Evolutionary conservation across 352 stramenopile species (phyloP).

Genomic region (Blastocystis sp.): DNA sequence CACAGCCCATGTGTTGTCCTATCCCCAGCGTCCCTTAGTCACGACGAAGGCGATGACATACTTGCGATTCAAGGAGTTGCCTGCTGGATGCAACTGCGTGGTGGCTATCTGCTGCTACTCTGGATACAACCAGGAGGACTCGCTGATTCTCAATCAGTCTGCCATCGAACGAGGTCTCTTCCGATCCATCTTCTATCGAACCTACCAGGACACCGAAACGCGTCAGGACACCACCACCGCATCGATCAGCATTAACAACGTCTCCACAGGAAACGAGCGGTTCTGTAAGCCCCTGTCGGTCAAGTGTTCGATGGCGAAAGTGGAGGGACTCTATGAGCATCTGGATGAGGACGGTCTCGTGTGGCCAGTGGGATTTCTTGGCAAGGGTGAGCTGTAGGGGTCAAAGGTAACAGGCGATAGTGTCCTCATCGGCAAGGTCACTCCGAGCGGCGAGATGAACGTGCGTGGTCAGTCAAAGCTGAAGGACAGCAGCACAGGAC

Average conservation of each 20-base stretch:
- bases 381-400: constrained; percentile 66
- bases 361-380: constrained; percentile 66
- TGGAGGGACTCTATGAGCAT: constrained; percentile 93
- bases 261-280: constrained; percentile 19
- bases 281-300: constrained; percentile 42
- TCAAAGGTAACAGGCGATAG: constrained; percentile 92
- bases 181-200: constrained; percentile 95
- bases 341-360: constrained; percentile 95
- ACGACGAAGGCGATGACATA: constrained; percentile 98
- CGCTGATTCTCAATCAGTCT: constrained; percentile 98
- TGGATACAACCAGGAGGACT: constrained; percentile 98
- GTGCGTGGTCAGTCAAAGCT: constrained; percentile 74
- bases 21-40: constrained; percentile 96
- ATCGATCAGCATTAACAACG: not conserved
- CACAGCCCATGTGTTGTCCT: constrained; percentile 97
- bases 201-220: constrained; percentile 89
- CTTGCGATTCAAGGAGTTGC: constrained; percentile 92
- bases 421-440: constrained; percentile 98
- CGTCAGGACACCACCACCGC: constrained; percentile 14
- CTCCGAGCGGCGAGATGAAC: constrained; percentile 71
- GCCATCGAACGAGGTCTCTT: constrained; percentile 97
- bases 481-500: constrained; percentile 87
- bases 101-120: constrained; percentile 86
- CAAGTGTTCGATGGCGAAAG: constrained; percentile 78
- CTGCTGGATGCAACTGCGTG: constrained; percentile 86